Evolutionary conservation across 202 grass and related monocot species (phyloP).

Genomic region (Elaeis oleifera): DNA sequence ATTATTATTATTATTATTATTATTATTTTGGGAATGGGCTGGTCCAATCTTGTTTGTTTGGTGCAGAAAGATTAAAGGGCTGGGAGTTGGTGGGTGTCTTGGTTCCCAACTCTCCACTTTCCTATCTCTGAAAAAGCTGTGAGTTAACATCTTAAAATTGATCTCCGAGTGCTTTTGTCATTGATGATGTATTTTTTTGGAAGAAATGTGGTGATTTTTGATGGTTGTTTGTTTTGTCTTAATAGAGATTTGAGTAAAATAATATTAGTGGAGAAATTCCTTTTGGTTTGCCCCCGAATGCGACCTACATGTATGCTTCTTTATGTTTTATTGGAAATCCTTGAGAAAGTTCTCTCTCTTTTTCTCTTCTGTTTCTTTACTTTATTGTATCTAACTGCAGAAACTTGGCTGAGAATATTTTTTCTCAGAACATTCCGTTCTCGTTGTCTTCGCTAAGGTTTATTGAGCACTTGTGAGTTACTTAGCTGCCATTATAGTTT

Average conservation of each 20-base stretch:
- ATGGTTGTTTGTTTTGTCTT: conserved; percentile 18
- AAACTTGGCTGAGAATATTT: conserved; percentile 64
- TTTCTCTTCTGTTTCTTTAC: too few relatives aligned
- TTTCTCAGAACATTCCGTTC: conserved; percentile 53
- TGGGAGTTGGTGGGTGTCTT: conserved; percentile 67
- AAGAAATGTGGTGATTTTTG: too few relatives aligned
- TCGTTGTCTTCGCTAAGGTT: conserved; percentile 56
- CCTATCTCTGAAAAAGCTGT: conserved; percentile 66
- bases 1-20: too few relatives aligned
- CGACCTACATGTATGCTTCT: conserved; percentile 55
- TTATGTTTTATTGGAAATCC: background rate
- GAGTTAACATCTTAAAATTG: conserved; percentile 14
- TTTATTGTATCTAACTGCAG: conserved; percentile 28
- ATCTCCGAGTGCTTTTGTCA: too few relatives aligned
- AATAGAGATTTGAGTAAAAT: conserved; percentile 79
- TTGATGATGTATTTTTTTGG: too few relatives aligned
- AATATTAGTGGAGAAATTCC: conserved; percentile 74
- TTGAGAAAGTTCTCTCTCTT: too few relatives aligned
- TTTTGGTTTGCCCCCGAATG: conserved; percentile 66
- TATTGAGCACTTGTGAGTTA: conserved; percentile 70
- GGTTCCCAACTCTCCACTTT: conserved; percentile 57
- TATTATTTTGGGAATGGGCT: background rate
- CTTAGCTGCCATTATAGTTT: conserved; percentile 15
- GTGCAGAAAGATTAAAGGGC: conserved; percentile 63
- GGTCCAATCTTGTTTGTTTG: conserved; percentile 19